Base-by-base conservation (phyloP, 23 red algal genomes). In the Gracilaria gracilis region DNA sequence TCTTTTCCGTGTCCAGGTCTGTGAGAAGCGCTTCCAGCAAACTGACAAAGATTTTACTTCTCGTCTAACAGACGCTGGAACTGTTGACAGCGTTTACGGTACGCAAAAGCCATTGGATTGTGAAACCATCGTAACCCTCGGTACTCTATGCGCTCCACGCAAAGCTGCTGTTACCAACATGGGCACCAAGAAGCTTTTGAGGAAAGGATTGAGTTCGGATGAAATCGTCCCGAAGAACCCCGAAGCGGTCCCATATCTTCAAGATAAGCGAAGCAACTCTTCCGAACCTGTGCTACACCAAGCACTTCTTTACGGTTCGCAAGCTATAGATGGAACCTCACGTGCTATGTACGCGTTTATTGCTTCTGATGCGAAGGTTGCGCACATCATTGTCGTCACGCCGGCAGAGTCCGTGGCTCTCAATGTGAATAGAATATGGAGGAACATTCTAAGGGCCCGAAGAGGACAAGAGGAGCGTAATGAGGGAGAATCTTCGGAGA, bases 231-330 rank as follows among this genome's bases (percentile, higher is more conserved):
- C 89, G 14, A 84, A 84, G 77, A 65, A 33, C 61, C 54, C 89
- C 17, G 78, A 78, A 16, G 32, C 50, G 6, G 64, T 67, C 21
- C 89, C 89, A 20, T 92, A 92, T 84, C 64, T 92, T 42, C 79
- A 82, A 62, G 36, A 82, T 6, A 75, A 71, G 31, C 21, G 69
- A 54, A 71, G 69, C 40, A 31, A 57, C 19, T 42, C 64, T 28
- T 28, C 61, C 25, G 36, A 81, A 23, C 23, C 76, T 11, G 57
- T 88, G n/a, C 25, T 94, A 20, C 39, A 91, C 36, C 72, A 86
- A 39, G 93, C 93, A 16, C 83, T 95, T 47, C 64, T 95, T 21
- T 95, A 95, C 39, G 93, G 86, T 0, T 88, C 84, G 34, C 84
- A 87, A 74, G 86, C 93, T 0, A 28, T 66, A 36, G 93, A 95